These are phyloP conservation scores for Papiliotrema laurentii DNA, from an alignment of 1,284 basidiomycete species.

Conservation along the genomic window DNA sequence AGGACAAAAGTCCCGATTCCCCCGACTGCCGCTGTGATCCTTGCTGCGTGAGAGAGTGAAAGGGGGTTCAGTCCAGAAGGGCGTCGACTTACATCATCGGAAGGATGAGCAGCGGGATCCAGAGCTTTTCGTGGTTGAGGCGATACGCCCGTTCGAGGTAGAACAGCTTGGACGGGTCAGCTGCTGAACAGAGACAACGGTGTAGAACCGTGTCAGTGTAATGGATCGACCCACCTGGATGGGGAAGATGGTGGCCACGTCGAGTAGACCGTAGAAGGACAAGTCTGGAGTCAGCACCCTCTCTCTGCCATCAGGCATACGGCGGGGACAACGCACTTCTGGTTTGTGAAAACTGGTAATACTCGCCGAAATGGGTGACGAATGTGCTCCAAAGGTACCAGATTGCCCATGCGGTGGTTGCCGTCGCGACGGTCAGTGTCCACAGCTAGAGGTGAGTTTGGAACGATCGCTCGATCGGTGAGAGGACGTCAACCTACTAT, in stretches of 20 bases:
- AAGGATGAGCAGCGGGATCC: not conserved
- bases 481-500: not conserved
- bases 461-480: not conserved
- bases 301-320: not conserved
- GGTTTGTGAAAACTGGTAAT: not conserved
- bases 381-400: not conserved
- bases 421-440: not conserved
- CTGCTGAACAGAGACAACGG: too few species aligned
- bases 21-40: not conserved
- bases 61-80: not conserved
- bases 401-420: not conserved
- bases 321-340: not conserved
- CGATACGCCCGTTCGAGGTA: not conserved
- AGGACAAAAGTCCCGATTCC: not conserved
- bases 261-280: not conserved
- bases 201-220: not conserved
- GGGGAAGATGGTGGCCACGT: not conserved
- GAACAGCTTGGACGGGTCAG: not conserved
- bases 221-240: not conserved
- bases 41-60: not conserved
- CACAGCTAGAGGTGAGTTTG: not conserved
- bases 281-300: not conserved
- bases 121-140: not conserved
- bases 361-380: slow-evolving; percentile 1
- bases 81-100: not conserved